Evolutionary conservation across 352 stramenopile genomes (phyloP), one percentile per base, ranked within the genome.

Genomic region (Phytophthora pluvialis): DNA sequence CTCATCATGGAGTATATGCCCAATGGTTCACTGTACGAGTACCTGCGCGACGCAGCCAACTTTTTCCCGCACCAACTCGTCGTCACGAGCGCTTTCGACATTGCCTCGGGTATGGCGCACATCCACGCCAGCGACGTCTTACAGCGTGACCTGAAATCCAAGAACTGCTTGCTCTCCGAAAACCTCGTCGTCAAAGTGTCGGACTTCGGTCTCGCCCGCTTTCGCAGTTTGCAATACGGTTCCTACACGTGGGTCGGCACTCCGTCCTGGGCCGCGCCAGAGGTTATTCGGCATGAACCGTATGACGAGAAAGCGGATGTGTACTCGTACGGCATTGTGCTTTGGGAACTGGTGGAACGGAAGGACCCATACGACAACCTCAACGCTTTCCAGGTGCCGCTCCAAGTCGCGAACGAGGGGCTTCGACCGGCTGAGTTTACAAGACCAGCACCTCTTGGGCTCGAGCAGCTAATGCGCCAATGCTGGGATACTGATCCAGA

Each of bases 1-100:
- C 77, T 93, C 26, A 80, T 93, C 25, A 93, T 93, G 85, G 85
- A 93, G 64, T 93, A 93, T 67, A 93, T 93, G 85, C 67, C 85
- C 21, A 93, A 93, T 54, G 85, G 85, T 32, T 91, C 83, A n/a
- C 58, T 93, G 10, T 93, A 93, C 69, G 85, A 93, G 13, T 93
- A 92, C 47, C 38, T 93, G 18, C 79, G 85, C 32, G 85, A 93
- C 54, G 65, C 80, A 29, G 81, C 78, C 33, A 93, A 92, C 49
- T 91, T 93, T 31, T 81, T 92, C 47, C 85, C 85, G 0, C 59
- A 77, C 3, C 77, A 81, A 46, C 78, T 93, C 60, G 60, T 92
- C 5, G 61, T 86, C 33, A 90, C 73, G 3, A 82, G 66, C 25
- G 83, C 85, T 3, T 70, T 85, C 9, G 85, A 93, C 46, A 88